Evolutionary conservation across 139 green algal genomes (phyloP).

Genomic region (Tetradesmus lagerheimii): DNA sequence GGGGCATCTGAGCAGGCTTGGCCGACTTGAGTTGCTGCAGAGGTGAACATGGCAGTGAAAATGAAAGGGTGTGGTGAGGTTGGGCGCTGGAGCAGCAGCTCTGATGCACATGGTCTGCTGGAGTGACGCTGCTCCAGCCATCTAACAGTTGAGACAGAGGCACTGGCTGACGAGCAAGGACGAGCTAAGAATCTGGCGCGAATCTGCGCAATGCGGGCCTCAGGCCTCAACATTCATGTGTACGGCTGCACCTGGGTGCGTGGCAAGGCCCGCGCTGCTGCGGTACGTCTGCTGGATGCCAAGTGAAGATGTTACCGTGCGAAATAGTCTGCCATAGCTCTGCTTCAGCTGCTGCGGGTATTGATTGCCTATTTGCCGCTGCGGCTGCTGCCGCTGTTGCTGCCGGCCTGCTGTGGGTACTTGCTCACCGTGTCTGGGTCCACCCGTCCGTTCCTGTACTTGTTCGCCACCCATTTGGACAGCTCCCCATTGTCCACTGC

Average conservation of each 20-base stretch:
- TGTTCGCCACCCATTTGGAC: slow-evolving; percentile 6
- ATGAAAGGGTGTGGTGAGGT: neutral
- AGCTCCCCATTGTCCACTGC: slow-evolving; percentile 17
- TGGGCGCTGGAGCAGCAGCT: neutral
- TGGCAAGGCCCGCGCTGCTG: too few species aligned
- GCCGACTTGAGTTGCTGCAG: slow-evolving; percentile 11
- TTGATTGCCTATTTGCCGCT: neutral
- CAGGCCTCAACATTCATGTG: too few species aligned
- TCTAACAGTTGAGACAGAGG: too few species aligned
- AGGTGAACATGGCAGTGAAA: neutral
- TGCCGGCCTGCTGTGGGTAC: neutral
- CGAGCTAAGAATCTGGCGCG: too few species aligned
- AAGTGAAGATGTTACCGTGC: too few species aligned
- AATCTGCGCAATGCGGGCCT: too few species aligned
- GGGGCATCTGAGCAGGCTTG: slow-evolving; percentile 33
- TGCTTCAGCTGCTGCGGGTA: neutral
- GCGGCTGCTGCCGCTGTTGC: neutral
- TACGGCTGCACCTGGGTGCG: too few species aligned
- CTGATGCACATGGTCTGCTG: neutral
- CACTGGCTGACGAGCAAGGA: too few species aligned
- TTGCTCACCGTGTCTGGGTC: slow-evolving; percentile 27
- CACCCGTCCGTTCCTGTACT: slow-evolving; percentile 23
- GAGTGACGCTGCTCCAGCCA: too few species aligned
- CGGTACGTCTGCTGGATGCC: too few species aligned
- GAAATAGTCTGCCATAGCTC: too few species aligned